Base-by-base conservation (phyloP, 768 basidiomycete species). In the Boletus tomentosulus region DNA sequence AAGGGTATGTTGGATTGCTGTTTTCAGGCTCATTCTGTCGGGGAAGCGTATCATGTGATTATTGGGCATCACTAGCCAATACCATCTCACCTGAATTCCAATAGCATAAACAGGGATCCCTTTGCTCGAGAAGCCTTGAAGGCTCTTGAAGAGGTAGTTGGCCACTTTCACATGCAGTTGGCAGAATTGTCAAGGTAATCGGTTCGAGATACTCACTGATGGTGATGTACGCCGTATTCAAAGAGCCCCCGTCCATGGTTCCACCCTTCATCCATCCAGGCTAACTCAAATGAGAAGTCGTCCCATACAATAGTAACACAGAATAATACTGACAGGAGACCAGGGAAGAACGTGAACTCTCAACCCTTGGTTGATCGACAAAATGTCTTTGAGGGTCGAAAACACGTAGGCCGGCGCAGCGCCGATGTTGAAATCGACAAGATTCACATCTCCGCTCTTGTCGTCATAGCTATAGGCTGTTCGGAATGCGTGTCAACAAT, bases 241-340 rank as follows among this genome's bases (percentile, higher is more conserved):
- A 65, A 12, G 77, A 79, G 31, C 86, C 87, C 1, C 87, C 87
- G 27, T 81, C 74, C 84, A 88, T 87, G 1, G 79, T 79, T 53
- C 77, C 81, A 46, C 71, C 73, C 67, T 90, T 90, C 86, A 89
- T 88, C 88, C 89, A 91, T 4, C 73, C 85, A 10, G 89, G 88
- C 86, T 89, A 53, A 38, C 43, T 24, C 33, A 1, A 4, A 15
- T 55, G 48, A 57, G 42, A 25, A 54, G 16, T 39, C 30, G 6
- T 6, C 9, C 30, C n/a, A 33, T 16, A 16, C 33, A 2, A 25
- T 15, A 15, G 13, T 24, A n/a, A 2, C 30, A n/a, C 6, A 10
- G 19, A 24, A 9, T 35, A 3, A 6, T 25, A 70, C 79, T 56
- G 64, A 87, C 87, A 3, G 87, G 86, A 27, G 86, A 87, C 89